Base-by-base conservation (phyloP, 2,329 filamentous ascomycete genomes). In the Aaosphaeria arxii region DNA sequence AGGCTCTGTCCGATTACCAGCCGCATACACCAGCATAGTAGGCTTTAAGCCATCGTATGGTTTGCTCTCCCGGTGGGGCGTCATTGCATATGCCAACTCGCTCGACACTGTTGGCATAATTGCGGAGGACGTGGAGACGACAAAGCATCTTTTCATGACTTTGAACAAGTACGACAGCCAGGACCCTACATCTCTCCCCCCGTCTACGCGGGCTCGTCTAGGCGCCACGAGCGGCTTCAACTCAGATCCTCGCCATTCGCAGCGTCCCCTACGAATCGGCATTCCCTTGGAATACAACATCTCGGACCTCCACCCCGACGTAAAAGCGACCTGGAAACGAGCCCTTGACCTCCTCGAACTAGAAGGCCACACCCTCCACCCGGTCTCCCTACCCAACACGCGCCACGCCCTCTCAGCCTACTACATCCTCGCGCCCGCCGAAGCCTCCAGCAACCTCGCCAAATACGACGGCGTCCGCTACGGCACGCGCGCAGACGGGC, bases 391-490 rank as follows among this genome's bases (percentile, higher is more conserved):
- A 4, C 91, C 92, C 0, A 83, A 86, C 1, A 99, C 92, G 1
- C 86, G 84, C 53, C 85, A 89, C 57, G 92, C 94, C 0, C 81
- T 99, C 1, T 89, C 91, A 17, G 88, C 94, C 32, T 99, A 99
- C 75, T 99, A 99, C 70, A 82, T 99, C 48, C 84, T 99, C 47
- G 95, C 94, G 1, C 90, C 94, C 0, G 92, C 94, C 11, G 94
- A 99, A 72, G 94, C 94, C 4, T 90, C 90, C 1, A 97, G 92
- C 11, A 99, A 99, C 62, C 82, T 99, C 2, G 89, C 94, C 48
- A 96, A 95, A 68, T 99, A 96, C 69, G 95, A 99, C 61, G 94
- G 94, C 17, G 84, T 97, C n/a, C 87, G 94, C 7, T 99, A 95
- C 70, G 94, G 94, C 1, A 77, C 76, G 17, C 79, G 84, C 30